Evolutionary conservation across 768 basidiomycete species (phyloP), one percentile per base, ranked within the genome.

Genomic region (Floccularia luteovirens): DNA sequence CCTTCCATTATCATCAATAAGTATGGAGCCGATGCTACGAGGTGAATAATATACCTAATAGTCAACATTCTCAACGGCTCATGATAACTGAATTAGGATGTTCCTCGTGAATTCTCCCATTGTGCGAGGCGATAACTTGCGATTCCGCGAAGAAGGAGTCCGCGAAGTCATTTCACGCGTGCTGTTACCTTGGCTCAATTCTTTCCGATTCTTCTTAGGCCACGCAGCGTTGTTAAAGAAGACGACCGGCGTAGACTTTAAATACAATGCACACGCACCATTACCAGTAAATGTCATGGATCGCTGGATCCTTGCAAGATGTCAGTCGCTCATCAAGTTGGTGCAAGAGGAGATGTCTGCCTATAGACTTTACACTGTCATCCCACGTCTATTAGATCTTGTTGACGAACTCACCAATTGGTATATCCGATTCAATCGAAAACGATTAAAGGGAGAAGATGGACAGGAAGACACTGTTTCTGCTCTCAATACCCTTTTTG

Each of bases 351-450:
- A 99, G 67, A 99, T 98, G 96, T 84, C 86, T 10, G 90, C 92
- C 13, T 99, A 99, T 63, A 77, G 93, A 47, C 75, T 99, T 11
- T 98, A 98, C 64, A 98, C 91, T 47, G 87, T 99, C 67, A 90
- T 97, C 46, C 92, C 92, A n/a, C 79, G 90, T 24, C 69, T 97
- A 30, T 69, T 98, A 43, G 85, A 88, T 47, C 80, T 99, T 43
- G 75, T 99, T 22, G 90, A 94, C 49, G 96, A 98, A 60, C 72
- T 98, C 43, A 99, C 96, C 16, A 99, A 99, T 58, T 97, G 93
- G 92, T 99, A 99, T 63, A 98, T 99, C 56, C 90, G 96, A 35
- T 98, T 98, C 69, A 99, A 99, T 63, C 82, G 96, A 31, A 84
- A 83, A 49, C 77, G 96, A 12, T 67, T 99, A 44, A 99, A 99